Conservation (phyloP, 768 basidiomycete genomes). For the Amanita rubescens region DNA sequence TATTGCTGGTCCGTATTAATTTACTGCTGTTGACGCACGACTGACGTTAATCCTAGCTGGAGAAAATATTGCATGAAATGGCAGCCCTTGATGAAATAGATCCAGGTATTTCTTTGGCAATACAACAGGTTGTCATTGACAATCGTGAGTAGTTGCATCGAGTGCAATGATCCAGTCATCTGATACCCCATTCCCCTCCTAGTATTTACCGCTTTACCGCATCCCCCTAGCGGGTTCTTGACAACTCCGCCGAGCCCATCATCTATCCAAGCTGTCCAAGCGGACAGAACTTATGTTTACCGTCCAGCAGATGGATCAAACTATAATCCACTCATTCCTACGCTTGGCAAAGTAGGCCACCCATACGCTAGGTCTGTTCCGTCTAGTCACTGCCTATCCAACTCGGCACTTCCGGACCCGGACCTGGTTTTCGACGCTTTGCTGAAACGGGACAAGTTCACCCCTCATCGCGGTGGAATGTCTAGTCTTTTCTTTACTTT, state of each 20-base stretch:
- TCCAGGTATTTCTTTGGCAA: constrained; percentile 21
- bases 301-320: constrained; percentile 55
- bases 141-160: constrained; percentile 37
- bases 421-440: constrained; percentile 67
- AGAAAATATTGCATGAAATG: constrained; percentile 54
- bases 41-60: constrained; percentile 40
- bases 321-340: constrained; percentile 48
- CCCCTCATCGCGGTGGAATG: constrained; percentile 58
- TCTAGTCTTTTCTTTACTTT: constrained; percentile 75
- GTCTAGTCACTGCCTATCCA: constrained; percentile 33
- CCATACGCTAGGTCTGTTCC: constrained; percentile 68
- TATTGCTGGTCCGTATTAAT: constrained; percentile 41
- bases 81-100: constrained; percentile 32
- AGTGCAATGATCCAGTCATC: constrained; percentile 8
- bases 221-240: constrained; percentile 57
- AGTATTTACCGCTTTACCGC: constrained; percentile 80
- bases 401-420: constrained; percentile 51
- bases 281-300: constrained; percentile 36
- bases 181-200: constrained; percentile 11
- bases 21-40: neutral
- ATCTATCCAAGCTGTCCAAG: neutral
- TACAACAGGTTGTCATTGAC: constrained; percentile 46
- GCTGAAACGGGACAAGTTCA: constrained; percentile 42
- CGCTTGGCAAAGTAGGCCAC: constrained; percentile 50
- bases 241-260: neutral